Base-by-base conservation (phyloP, 352 stramenopile genomes). In the Globisporangium ultimum region DNA sequence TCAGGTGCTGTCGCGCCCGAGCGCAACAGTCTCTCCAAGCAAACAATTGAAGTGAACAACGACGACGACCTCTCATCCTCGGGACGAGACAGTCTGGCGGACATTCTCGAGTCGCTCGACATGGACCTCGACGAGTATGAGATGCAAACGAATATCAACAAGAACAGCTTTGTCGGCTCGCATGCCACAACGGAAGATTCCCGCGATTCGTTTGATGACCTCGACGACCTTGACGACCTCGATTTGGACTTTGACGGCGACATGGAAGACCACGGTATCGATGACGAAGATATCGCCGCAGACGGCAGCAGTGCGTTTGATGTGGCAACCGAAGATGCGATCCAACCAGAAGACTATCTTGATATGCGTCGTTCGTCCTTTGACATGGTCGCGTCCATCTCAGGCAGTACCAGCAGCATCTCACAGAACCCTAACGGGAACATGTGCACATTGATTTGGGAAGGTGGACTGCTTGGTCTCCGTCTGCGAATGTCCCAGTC, bases 91-190 rank as follows among this genome's bases (percentile, higher is more conserved):
- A 88, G 74, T 54, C 68, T 93, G 34, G 84, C 84, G 9, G 84
- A 93, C 66, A 91, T 93, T 36, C 78, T 93, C 50, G 84, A 93
- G 71, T 88, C 76, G 54, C 71, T 93, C 6, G 84, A 93, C 56
- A 88, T 93, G 81, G 86, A 95, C 55, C 67, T 92, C 36, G 84
- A 92, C 48, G 85, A 91, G 55, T 88, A 89, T 46, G 57, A 87
- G 10, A 64, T 64, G 57, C 40, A 51, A 22, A 63, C 57, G 58
- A 64, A 51, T 32, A n/a, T 55, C 15, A 74, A 72, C 43, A 74
- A 89, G 41, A 65, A 78, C 45, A 76, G 68, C 40, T 49, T 74
- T 46, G 69, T 66, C 17, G 74, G 61, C 5, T 55, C 60, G 32
- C 43, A 64, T 5, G 45, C 60, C 21, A 51, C 54, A n/a, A 56